Conservation (phyloP, 2,329 filamentous ascomycete genomes). For the Fusarium nelsonii region DNA sequence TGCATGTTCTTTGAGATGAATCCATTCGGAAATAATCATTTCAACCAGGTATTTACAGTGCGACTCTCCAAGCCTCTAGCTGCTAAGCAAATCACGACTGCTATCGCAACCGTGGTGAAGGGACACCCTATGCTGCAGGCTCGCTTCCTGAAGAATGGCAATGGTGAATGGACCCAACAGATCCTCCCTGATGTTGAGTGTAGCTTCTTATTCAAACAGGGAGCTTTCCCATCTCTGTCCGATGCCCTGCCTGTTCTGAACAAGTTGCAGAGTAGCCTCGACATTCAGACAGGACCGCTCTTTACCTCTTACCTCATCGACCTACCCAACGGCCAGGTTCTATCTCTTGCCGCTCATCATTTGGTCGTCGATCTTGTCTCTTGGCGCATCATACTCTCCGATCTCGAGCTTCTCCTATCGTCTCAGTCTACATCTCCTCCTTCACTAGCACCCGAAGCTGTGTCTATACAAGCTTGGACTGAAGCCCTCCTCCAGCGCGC, state of each 20-base stretch:
- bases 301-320: background rate
- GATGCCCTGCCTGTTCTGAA: background rate
- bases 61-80: background rate
- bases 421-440: background rate
- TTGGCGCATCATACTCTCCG: background rate
- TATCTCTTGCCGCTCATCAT: background rate
- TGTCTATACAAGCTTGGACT: background rate
- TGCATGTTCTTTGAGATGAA: constrained; percentile 6
- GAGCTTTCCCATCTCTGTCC: background rate
- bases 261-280: background rate
- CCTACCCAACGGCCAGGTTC: background rate
- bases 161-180: background rate
- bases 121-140: background rate
- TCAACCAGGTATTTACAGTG: background rate
- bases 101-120: background rate
- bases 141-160: background rate
- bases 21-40: background rate
- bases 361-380: background rate
- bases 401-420: background rate
- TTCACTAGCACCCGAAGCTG: background rate
- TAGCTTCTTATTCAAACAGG: background rate
- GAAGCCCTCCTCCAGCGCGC: background rate
- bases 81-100: background rate
- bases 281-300: background rate
- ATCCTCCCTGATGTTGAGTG: background rate